Conservation (phyloP, 768 basidiomycete species). For the Trametes cubensis region DNA sequence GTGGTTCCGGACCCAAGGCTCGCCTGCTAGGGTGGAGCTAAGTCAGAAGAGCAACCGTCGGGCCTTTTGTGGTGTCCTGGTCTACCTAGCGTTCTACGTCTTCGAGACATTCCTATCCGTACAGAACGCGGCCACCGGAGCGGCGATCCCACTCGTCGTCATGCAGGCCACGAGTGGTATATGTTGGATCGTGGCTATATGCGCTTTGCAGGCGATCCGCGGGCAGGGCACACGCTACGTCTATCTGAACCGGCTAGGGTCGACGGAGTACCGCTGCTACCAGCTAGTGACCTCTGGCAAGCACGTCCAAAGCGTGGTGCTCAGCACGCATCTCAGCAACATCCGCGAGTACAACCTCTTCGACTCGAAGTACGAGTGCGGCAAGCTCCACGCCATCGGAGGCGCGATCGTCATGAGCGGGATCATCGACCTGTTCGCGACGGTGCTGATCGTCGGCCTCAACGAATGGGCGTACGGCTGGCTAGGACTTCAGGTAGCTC, state of each 20-base stretch:
- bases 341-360: slow-evolving; percentile 14
- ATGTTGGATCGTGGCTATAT: slow-evolving; percentile 2
- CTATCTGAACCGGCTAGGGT: slow-evolving; percentile 5
- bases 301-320: slow-evolving; percentile 9
- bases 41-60: slow-evolving; percentile 8
- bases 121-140: slow-evolving; percentile 8
- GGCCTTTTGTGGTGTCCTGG: not conserved
- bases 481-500: not conserved
- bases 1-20: slow-evolving; percentile 15
- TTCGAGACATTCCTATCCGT: slow-evolving; percentile 13
- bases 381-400: not conserved
- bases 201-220: not conserved
- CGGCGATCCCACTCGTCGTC: slow-evolving; percentile 1
- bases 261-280: slow-evolving; percentile 14
- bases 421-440: slow-evolving; percentile 9
- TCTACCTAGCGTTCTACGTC: not conserved
- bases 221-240: slow-evolving; percentile 9
- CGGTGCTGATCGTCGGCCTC: slow-evolving; percentile 11
- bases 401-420: slow-evolving; percentile 8
- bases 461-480: slow-evolving; percentile 14
- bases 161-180: slow-evolving; percentile 2
- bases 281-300: slow-evolving; percentile 11
- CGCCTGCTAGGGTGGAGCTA: slow-evolving; percentile 10
- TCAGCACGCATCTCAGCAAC: slow-evolving; percentile 17
- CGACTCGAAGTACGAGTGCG: slow-evolving; percentile 11